Evolutionary conservation across 805 yeast species (phyloP).

Genomic region (Pichia heedii): DNA sequence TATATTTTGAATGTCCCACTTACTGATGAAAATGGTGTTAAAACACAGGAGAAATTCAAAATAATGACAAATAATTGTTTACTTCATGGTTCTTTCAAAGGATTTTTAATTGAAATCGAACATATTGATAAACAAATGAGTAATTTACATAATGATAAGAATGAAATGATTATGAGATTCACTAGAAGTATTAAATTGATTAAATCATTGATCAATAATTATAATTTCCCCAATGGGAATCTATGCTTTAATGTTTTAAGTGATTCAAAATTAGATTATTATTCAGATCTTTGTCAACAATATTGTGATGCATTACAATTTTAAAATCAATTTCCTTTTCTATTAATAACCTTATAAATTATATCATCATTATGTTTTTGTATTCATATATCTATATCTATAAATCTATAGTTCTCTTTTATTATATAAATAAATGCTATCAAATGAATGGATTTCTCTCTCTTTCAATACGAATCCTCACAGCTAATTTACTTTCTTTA

Average conservation of each 20-base stretch:
- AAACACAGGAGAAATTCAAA: constrained; percentile 35
- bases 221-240: constrained; percentile 29
- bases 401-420: too few relatives aligned
- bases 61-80: constrained; percentile 64
- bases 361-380: too few relatives aligned
- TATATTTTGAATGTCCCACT: constrained; percentile 40
- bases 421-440: too few relatives aligned
- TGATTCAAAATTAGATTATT: constrained; percentile 29
- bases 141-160: constrained; percentile 10
- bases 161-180: constrained; percentile 23
- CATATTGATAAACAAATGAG: constrained; percentile 23
- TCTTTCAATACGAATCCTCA: constrained; percentile 27
- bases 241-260: constrained; percentile 30
- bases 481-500: constrained; percentile 28
- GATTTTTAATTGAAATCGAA: constrained; percentile 56
- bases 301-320: constrained; percentile 33
- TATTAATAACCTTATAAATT: too few relatives aligned
- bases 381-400: too few relatives aligned
- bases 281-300: constrained; percentile 32
- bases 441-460: constrained; percentile 17
- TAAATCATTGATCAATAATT: constrained; percentile 24
- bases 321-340: too few relatives aligned
- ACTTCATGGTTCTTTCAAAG: constrained; percentile 66
- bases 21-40: constrained; percentile 13
- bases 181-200: constrained; percentile 27